A percentile compares a stretch with the other conserved stretches of the same genome.
Evolutionary conservation across 2,329 filamentous ascomycete genomes (phyloP).

Genomic region (Aspergillus ibericus): DNA sequence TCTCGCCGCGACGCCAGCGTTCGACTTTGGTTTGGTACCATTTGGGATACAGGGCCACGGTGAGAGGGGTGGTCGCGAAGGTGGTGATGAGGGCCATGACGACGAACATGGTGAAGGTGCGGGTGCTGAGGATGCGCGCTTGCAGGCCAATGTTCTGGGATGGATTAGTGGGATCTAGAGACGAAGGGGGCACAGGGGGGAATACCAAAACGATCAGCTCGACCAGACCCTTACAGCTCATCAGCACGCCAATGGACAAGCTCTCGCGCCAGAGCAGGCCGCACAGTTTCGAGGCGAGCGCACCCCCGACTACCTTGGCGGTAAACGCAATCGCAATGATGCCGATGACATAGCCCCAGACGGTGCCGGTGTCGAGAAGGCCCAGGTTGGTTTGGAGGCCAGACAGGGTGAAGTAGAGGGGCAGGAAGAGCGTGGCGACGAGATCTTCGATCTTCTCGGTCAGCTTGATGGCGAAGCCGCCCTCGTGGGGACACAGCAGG

Average conservation of each 20-base stretch:
- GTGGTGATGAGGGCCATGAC: conserved; percentile 91
- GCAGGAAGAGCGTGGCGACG: conserved; percentile 77
- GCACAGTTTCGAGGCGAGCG: conserved; percentile 71
- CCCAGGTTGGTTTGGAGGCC: conserved; percentile 86
- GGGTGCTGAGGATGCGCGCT: conserved; percentile 74
- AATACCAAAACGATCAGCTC: conserved; percentile 89
- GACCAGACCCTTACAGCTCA: conserved; percentile 96
- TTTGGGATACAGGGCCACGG: conserved; percentile 70
- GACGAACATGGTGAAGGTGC: conserved; percentile 91
- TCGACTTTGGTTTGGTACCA: conserved; percentile 74
- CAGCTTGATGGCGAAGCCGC: conserved; percentile 84
- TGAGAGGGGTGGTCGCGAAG: conserved; percentile 77
- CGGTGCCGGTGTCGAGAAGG: conserved; percentile 74
- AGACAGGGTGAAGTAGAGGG: conserved; percentile 90
- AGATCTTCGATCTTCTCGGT: conserved; percentile 95
- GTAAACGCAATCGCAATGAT: conserved; percentile 79
- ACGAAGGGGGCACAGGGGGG: not conserved
- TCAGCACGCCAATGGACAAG: conserved; percentile 80
- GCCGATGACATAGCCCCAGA: conserved; percentile 87
- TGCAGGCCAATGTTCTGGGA: conserved; percentile 74
- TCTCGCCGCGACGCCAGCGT: conserved; percentile 78
- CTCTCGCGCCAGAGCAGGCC: conserved; percentile 89
- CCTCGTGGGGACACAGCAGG: conserved; percentile 84
- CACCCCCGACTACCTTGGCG: conserved; percentile 81
- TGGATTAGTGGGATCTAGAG: conserved; percentile 1